A percentile compares a stretch with the other conserved stretches of the same genome.
Evolutionary conservation across 1,139 yeast species (phyloP).

Genomic region (Nakaseomyces nivariensis): DNA sequence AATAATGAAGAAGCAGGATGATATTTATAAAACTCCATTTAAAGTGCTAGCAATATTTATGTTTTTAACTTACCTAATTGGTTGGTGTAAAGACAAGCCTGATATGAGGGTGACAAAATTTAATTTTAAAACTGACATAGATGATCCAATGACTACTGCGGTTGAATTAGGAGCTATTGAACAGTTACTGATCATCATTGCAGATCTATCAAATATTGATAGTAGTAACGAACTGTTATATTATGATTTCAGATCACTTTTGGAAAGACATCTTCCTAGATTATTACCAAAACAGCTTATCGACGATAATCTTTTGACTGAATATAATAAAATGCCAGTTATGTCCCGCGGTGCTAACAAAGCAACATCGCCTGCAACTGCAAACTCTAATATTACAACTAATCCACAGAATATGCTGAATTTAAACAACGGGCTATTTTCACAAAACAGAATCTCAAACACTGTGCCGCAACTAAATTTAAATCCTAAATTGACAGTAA

Average conservation of each 20-base stretch:
- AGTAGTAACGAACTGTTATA: constrained; percentile 34
- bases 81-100: constrained; percentile 54
- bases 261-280: constrained; percentile 58
- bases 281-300: constrained; percentile 38
- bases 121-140: constrained; percentile 39
- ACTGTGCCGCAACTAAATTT: background rate
- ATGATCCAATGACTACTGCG: constrained; percentile 41
- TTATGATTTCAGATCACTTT: constrained; percentile 58
- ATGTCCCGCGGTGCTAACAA: background rate
- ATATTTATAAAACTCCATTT: constrained; percentile 43
- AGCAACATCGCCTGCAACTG: background rate
- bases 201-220: constrained; percentile 46
- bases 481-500: background rate
- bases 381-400: background rate
- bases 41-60: constrained; percentile 50
- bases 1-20: constrained; percentile 31
- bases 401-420: background rate
- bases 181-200: constrained; percentile 57
- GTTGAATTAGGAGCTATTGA: constrained; percentile 73
- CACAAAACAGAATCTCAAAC: background rate
- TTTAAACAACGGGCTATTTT: background rate
- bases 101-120: constrained; percentile 32
- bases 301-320: constrained; percentile 32
- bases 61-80: constrained; percentile 54
- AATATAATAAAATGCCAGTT: background rate